Evolutionary conservation across 148 eudicot species (phyloP), one percentile per base, ranked within the genome.

Genomic region (Spergularia bocconei): DNA sequence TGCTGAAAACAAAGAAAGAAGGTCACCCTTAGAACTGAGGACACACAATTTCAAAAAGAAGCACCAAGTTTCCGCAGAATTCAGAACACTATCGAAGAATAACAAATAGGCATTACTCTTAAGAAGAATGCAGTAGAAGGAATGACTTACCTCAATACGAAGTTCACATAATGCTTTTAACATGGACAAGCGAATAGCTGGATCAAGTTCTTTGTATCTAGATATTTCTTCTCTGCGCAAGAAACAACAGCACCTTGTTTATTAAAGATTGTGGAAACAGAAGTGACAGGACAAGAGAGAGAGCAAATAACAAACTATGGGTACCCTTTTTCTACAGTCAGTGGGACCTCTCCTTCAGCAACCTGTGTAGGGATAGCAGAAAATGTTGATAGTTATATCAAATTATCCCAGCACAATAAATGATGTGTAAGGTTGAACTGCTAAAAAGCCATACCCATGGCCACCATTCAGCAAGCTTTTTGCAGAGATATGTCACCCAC

Each of bases 121-220:
- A 59, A 66, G 14, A 67, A 25, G 7, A 51, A 55, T 15, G 17
- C 12, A 61, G 65, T 13, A 66, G 56, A 50, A 25, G 62, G 38
- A 15, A 74, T 36, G 12, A 55, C 21, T 71, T 84, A 95, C 98
- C 81, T 81, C 85, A 50, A 85, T 85, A 81, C 98, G 89, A 78
- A 90, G 76, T 83, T 95, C 98, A 82, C 98, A 95, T 66, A 95
- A 85, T 50, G 97, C 97, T 83, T 89, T 95, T 60, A 95, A 79
- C 83, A 95, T 88, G 70, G 71, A 68, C 54, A 95, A 82, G 64
- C 97, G 96, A 59, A 63, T 66, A 63, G 84, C 80, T 71, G 97
- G 92, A 77, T 90, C 93, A 80, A 95, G 93, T 78, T 89, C 82
- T 78, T 88, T 90, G 86, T 90, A 95, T 78, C 68, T 78, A 47